Percentiles rank a stretch among this genome's conserved stretches.
Conservation (phyloP, 441 rosid genomes). For the Erodium chrysanthum region DNA sequence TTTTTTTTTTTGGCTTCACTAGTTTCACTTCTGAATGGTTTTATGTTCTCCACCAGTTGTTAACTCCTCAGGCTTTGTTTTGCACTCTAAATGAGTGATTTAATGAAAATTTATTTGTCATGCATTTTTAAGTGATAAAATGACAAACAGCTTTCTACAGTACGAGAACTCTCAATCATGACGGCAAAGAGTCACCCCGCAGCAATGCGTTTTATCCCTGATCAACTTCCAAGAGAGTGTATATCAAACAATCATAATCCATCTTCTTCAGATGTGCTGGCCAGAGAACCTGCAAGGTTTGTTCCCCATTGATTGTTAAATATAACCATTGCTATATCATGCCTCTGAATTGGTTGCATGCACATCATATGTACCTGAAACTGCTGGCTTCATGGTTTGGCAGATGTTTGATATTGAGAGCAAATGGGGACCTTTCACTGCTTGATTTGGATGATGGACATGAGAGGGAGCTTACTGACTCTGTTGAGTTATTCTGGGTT, state of each 20-base stretch:
- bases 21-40: constrained; percentile 8
- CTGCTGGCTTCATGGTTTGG: constrained; percentile 18
- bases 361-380: background rate
- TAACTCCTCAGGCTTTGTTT: constrained; percentile 18
- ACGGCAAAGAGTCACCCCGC: constrained; percentile 99
- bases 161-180: constrained; percentile 98
- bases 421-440: constrained; percentile 90
- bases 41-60: constrained; percentile 8
- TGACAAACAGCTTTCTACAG: constrained; percentile 99
- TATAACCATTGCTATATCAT: constrained; percentile 20
- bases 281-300: constrained; percentile 83
- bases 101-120: constrained; percentile 33
- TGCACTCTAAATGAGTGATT: constrained; percentile 24
- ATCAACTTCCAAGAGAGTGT: constrained; percentile 54
- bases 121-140: constrained; percentile 91
- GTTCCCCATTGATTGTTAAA: constrained; percentile 17
- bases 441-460: constrained; percentile 97
- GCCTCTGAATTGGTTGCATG: constrained; percentile 20
- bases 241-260: constrained; percentile 35
- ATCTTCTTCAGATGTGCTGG: constrained; percentile 40
- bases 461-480: constrained; percentile 90
- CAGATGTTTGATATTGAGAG: constrained; percentile 89
- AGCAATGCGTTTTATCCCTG: constrained; percentile 95
- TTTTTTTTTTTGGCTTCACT: constrained; percentile 12
- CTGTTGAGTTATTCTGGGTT: constrained; percentile 97